These are phyloP conservation scores for Tuber umbilicatum DNA, from an alignment of 495 filamentous ascomycete genomes.

Conservation along the genomic window DNA sequence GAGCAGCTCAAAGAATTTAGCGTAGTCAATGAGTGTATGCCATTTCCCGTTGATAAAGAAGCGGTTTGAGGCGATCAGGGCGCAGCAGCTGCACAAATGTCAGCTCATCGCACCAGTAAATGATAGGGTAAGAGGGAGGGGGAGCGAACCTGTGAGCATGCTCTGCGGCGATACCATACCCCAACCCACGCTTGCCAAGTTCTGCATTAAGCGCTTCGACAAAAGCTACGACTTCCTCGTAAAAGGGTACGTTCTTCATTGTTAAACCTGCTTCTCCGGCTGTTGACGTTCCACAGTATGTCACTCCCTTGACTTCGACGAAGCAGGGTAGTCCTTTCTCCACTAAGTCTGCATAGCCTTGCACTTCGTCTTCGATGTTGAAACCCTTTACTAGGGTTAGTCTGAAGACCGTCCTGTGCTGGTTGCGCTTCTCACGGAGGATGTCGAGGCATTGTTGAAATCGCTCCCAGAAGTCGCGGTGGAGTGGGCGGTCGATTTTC, in stretches of 20 bases:
- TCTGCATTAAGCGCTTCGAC: slow-evolving; percentile 64
- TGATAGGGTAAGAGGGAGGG: neutral
- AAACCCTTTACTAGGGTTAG: slow-evolving; percentile 93
- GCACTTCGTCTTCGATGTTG: slow-evolving; percentile 87
- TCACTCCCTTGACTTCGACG: slow-evolving; percentile 92
- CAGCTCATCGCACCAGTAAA: slow-evolving; percentile 6
- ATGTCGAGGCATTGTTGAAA: slow-evolving; percentile 88
- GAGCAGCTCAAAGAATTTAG: slow-evolving; percentile 75
- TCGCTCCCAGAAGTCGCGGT: slow-evolving; percentile 95
- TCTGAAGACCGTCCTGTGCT: slow-evolving; percentile 88
- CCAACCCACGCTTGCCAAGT: slow-evolving; percentile 59
- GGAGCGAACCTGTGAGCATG: slow-evolving; percentile 60
- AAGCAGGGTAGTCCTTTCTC: slow-evolving; percentile 79
- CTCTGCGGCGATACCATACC: slow-evolving; percentile 88
- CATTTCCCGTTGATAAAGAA: slow-evolving; percentile 70
- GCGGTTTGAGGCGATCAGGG: slow-evolving; percentile 69
- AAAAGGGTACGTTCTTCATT: slow-evolving; percentile 95
- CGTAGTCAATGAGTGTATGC: slow-evolving; percentile 88
- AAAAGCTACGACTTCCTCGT: slow-evolving; percentile 76
- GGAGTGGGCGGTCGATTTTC: slow-evolving; percentile 81
- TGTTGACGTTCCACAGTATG: slow-evolving; percentile 86
- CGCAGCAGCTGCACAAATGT: slow-evolving; percentile 58
- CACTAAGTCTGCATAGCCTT: slow-evolving; percentile 84
- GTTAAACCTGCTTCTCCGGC: slow-evolving; percentile 73
- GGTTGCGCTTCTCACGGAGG: slow-evolving; percentile 67